Percentiles rank a stretch among this genome's conserved stretches.
phyloP scores from a whole-genome alignment of 768 basidiomycete genomes.

The Xerocomellus dryophilus region DNA sequence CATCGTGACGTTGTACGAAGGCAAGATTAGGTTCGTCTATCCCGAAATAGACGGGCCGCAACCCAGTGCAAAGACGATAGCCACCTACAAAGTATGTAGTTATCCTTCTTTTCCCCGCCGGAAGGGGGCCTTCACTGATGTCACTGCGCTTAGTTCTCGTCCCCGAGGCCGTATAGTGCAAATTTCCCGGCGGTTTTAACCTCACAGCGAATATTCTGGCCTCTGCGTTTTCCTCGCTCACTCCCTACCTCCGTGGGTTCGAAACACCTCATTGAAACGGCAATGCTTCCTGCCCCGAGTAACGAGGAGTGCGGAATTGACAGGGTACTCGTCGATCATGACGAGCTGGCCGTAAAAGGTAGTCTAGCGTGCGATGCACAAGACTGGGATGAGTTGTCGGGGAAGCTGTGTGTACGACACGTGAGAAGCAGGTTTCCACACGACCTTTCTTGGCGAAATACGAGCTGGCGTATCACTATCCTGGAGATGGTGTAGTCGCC shows the following conservation, averaged over 20 bases:
- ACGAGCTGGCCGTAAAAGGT: constrained; percentile 14
- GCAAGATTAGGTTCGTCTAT: constrained; percentile 25
- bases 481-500: constrained; percentile 23
- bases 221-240: constrained; percentile 13
- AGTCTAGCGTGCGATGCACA: constrained; percentile 23
- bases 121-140: background rate
- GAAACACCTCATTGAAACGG: constrained; percentile 23
- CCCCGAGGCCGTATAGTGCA: constrained; percentile 14
- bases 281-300: constrained; percentile 16
- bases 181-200: constrained; percentile 23
- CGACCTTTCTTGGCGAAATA: constrained; percentile 24
- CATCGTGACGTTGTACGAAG: constrained; percentile 26
- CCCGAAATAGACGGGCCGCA: constrained; percentile 23
- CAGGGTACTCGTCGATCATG: constrained; percentile 23
- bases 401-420: constrained; percentile 27
- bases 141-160: constrained; percentile 19
- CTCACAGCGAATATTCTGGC: constrained; percentile 32
- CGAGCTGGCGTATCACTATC: constrained; percentile 22
- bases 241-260: constrained; percentile 1
- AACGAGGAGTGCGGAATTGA: constrained; percentile 16
- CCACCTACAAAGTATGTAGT: constrained; percentile 20
- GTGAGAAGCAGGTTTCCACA: constrained; percentile 23
- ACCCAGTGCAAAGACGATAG: constrained; percentile 13
- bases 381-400: constrained; percentile 33
- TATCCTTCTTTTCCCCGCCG: background rate